phyloP scores from a whole-genome alignment of 78 protist species.

The Dictyostelium intermedium region DNA sequence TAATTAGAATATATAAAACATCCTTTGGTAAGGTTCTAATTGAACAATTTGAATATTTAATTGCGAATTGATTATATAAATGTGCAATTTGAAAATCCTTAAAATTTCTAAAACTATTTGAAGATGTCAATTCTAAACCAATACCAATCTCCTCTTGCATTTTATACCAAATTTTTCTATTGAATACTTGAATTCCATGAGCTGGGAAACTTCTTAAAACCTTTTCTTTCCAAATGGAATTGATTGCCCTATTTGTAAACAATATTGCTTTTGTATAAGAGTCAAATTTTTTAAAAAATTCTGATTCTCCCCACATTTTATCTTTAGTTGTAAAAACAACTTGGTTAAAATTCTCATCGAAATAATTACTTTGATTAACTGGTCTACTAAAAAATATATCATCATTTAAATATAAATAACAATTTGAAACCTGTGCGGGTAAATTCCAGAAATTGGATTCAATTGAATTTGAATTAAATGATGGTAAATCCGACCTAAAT shows the following conservation, averaged over 20 bases:
- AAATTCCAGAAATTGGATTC: conserved; percentile 35
- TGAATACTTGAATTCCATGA: conserved; percentile 11
- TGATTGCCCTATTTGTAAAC: not conserved
- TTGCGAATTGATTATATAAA: not conserved
- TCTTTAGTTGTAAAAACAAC: not conserved
- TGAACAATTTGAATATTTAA: not conserved
- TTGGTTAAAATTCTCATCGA: not conserved
- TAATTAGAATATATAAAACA: too few species aligned
- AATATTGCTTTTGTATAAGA: not conserved
- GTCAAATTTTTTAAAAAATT: too few species aligned
- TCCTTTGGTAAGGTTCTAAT: too few species aligned
- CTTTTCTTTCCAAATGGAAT: not conserved
- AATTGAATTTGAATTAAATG: conserved; percentile 2
- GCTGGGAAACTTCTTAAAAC: not conserved
- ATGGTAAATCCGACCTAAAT: conserved; percentile 9
- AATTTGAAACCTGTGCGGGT: too few species aligned
- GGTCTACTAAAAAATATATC: conserved; percentile 12
- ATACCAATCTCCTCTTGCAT: not conserved
- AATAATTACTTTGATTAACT: not conserved
- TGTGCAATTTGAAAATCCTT: not conserved
- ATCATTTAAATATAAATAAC: conserved; percentile 43
- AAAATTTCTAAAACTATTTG: not conserved
- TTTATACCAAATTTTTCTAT: not conserved
- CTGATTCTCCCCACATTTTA: too few species aligned
- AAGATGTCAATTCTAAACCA: not conserved